These are phyloP conservation scores for Fraxinus angustifolia DNA, from an alignment of 305 asterid species.

Conservation along the genomic window DNA sequence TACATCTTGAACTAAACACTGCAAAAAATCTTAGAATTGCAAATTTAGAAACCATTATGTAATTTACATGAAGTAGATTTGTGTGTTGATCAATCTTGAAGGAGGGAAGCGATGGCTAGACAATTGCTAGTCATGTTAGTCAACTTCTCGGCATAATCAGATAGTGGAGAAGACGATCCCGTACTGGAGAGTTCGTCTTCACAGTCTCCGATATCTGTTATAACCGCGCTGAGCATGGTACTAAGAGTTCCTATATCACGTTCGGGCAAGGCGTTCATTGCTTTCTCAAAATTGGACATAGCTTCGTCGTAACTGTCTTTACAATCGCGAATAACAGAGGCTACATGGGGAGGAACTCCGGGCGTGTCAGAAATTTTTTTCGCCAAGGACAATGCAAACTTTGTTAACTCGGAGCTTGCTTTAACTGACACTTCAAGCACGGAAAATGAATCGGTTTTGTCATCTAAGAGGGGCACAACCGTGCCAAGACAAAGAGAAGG, in stretches of 20 bases:
- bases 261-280: slow-evolving; percentile 17
- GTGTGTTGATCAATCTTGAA: neutral
- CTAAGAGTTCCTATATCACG: slow-evolving; percentile 29
- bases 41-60: neutral
- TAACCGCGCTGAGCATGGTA: slow-evolving; percentile 37
- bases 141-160: slow-evolving; percentile 22
- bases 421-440: slow-evolving; percentile 20
- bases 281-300: slow-evolving; percentile 20
- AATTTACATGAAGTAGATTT: neutral
- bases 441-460: neutral
- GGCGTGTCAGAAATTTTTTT: slow-evolving; percentile 18
- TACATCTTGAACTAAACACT: neutral
- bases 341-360: slow-evolving; percentile 13
- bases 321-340: slow-evolving; percentile 21
- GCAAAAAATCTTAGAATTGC: neutral
- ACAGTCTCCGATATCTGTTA: slow-evolving; percentile 32
- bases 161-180: slow-evolving; percentile 14
- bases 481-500: slow-evolving; percentile 33
- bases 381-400: neutral
- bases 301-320: slow-evolving; percentile 27
- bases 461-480: slow-evolving; percentile 15
- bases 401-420: slow-evolving; percentile 19
- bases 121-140: slow-evolving; percentile 38
- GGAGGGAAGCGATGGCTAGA: slow-evolving; percentile 29
- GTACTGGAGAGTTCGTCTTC: slow-evolving; percentile 18